Base-by-base conservation (phyloP, 2,329 filamentous ascomycete genomes). In the Apiospora pterosperma region DNA sequence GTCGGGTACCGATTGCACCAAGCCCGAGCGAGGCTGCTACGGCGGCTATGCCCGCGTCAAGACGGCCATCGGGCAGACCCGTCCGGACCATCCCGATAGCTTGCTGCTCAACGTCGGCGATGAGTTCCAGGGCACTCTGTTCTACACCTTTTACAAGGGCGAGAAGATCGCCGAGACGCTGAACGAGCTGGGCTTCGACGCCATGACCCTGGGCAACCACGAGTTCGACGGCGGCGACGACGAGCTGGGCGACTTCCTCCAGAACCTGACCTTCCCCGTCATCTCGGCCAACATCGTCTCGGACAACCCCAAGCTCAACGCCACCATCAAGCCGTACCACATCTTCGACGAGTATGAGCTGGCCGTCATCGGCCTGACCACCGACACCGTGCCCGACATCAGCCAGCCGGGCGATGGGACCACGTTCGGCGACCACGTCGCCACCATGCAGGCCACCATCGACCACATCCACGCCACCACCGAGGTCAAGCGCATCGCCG, bases 71-170 rank as follows among this genome's bases (percentile, higher is more conserved):
- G 82, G 88, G 62, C 80, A 84, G 69, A 81, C 86, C 31, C 82
- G 87, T 36, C 81, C 84, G 5, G 79, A 80, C 36, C 80, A 88
- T 70, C 82, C 85, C n/a, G 85, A 89, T 71, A 86, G 85, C 63
- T 78, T 90, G 19, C 85, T 86, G 77, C 77, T 90, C 58, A 89
- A 90, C 64, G 85, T 84, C 2, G 88, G 88, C n/a, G 88, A 90
- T 69, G 88, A 90, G 72, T 90, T 90, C 72, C 86, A 90, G 69
- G 88, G 88, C 63, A 90, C 88, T 0, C 79, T 90, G 8, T 90
- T 89, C 78, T 90, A 89, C 77, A 83, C 83, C 4, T 90, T 84
- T 74, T 90, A 90, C 70, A 84, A 84, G 19, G 86, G 87, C 28
- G 86, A 89, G 77, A 90, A 90, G 81, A 90, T 90, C 67, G 86